Evolutionary conservation across 352 stramenopile genomes (phyloP).

Genomic region (Globisporangium acanthophoron): DNA sequence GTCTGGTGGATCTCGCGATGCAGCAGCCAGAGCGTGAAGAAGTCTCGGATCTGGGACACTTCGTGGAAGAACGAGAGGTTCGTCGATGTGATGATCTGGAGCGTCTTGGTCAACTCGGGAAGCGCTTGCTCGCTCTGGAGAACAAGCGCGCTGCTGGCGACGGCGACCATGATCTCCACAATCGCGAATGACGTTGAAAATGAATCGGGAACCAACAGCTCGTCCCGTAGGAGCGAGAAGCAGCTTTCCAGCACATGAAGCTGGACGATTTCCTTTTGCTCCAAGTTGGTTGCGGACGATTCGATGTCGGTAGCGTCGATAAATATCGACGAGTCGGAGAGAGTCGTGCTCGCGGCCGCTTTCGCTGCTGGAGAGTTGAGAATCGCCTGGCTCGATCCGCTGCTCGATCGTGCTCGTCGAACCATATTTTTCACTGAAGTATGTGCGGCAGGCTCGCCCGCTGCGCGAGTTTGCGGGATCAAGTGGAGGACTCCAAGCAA

Average conservation of each 20-base stretch:
- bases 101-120: constrained; percentile 45
- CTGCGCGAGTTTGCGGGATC: constrained; percentile 11
- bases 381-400: constrained; percentile 4
- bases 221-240: constrained; percentile 29
- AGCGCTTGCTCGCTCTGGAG: constrained; percentile 14
- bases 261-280: constrained; percentile 31
- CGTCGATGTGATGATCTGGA: constrained; percentile 78
- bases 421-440: background rate
- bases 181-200: constrained; percentile 27
- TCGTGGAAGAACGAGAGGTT: constrained; percentile 62
- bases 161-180: constrained; percentile 44
- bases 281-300: background rate
- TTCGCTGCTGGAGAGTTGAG: constrained; percentile 1
- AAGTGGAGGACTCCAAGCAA: constrained; percentile 29
- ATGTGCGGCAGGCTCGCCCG: background rate
- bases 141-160: constrained; percentile 39
- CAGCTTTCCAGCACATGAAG: constrained; percentile 47
- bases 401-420: constrained; percentile 6
- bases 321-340: constrained; percentile 26
- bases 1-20: constrained; percentile 40
- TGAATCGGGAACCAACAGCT: constrained; percentile 18
- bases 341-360: constrained; percentile 1
- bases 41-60: constrained; percentile 45
- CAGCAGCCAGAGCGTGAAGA: constrained; percentile 54
- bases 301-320: constrained; percentile 14